Conservation (phyloP, 2,329 filamentous ascomycete genomes). For the Ceratocystis ficicola region DNA sequence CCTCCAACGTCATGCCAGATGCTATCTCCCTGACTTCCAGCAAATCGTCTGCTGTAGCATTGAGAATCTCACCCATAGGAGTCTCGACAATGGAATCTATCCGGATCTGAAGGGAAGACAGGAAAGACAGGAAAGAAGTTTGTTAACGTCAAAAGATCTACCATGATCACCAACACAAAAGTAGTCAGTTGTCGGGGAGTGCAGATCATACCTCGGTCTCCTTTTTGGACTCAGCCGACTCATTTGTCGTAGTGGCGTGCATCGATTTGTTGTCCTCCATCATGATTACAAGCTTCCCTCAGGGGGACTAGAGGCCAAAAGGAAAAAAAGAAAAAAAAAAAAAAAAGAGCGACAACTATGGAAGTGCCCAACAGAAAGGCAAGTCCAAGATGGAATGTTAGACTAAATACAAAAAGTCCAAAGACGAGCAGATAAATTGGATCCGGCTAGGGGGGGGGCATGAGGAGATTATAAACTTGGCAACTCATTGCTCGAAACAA, state of each 20-base stretch:
- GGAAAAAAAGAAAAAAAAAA: not conserved
- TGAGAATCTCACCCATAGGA: constrained; percentile 24
- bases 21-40: constrained; percentile 34
- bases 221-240: not conserved
- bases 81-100: constrained; percentile 5
- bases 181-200: not conserved
- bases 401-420: not conserved
- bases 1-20: constrained; percentile 29
- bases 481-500: constrained; percentile 9
- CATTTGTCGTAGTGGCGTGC: not conserved
- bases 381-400: not conserved
- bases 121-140: not conserved
- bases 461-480: not conserved
- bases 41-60: constrained; percentile 35
- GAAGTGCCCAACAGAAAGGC: not conserved
- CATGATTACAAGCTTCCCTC: constrained; percentile 2
- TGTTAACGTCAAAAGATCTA: constrained; percentile 9
- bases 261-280: constrained; percentile 4
- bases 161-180: not conserved
- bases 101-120: constrained; percentile 5
- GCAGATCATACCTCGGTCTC: constrained; percentile 7
- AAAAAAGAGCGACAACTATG: not conserved
- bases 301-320: not conserved
- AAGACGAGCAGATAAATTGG: not conserved
- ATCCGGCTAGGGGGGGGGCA: not conserved